Percentiles rank a stretch among this genome's conserved stretches.
Conservation (phyloP, 1,284 basidiomycete species). For the Flammula alnicola region DNA sequence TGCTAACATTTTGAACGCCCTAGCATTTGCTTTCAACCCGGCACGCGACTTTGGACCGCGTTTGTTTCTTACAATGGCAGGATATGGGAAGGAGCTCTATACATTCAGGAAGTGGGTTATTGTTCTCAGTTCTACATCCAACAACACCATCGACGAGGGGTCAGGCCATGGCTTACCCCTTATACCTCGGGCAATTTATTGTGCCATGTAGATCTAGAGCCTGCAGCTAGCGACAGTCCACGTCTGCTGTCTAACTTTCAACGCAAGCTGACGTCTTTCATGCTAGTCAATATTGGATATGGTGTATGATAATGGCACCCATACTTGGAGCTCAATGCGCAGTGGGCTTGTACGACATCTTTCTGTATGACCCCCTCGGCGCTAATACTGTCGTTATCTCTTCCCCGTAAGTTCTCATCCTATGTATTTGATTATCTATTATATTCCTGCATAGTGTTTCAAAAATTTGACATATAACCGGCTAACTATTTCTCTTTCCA, state of each 20-base stretch:
- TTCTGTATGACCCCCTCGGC: constrained; percentile 52
- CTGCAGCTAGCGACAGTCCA: too few relatives aligned
- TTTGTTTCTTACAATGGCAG: constrained; percentile 53
- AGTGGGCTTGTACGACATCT: constrained; percentile 54
- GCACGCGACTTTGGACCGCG: constrained; percentile 63
- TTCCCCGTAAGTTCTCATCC: background rate
- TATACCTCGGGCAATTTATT: too few relatives aligned
- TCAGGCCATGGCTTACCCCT: too few relatives aligned
- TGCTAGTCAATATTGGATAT: constrained; percentile 72
- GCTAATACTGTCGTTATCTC: constrained; percentile 14
- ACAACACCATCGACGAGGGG: background rate
- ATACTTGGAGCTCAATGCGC: constrained; percentile 59
- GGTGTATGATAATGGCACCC: constrained; percentile 70
- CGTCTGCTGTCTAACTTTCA: too few relatives aligned
- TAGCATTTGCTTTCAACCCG: constrained; percentile 57
- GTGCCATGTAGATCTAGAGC: too few relatives aligned
- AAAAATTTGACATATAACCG: too few relatives aligned
- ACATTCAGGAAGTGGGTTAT: constrained; percentile 42
- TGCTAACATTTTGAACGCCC: background rate
- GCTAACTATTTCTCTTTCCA: too few relatives aligned
- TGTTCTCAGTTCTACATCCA: background rate
- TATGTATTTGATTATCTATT: too few relatives aligned
- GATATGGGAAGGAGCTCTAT: constrained; percentile 51
- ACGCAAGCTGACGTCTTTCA: constrained; percentile 7
- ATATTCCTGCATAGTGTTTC: too few relatives aligned